A percentile compares a stretch with the other conserved stretches of the same genome.
These are phyloP conservation scores for Tetrapyrgos nigripes DNA, from an alignment of 1,284 basidiomycete genomes.

Conservation along the genomic window DNA sequence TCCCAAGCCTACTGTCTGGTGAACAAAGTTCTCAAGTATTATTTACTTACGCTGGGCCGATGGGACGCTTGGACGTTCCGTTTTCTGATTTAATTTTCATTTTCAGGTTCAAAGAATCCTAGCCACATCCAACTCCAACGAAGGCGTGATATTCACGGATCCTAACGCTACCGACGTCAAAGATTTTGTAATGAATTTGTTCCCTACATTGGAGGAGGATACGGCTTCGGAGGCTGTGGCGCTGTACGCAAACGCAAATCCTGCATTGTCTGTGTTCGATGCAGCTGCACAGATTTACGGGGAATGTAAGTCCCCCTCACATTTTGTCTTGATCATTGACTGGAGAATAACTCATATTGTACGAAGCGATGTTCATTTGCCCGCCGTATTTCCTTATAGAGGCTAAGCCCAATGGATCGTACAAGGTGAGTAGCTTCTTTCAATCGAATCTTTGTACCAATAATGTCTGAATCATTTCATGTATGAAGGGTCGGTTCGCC, in stretches of 20 bases:
- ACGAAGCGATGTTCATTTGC: constrained; percentile 42
- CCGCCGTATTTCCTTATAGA: constrained; percentile 40
- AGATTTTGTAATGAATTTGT: neutral
- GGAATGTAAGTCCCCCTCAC: constrained; percentile 23
- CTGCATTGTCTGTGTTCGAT: constrained; percentile 4
- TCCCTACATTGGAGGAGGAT: neutral
- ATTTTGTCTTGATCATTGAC: neutral
- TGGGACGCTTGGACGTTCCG: too few species aligned
- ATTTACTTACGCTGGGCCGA: too few species aligned
- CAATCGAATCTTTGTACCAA: neutral
- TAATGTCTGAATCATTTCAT: too few species aligned
- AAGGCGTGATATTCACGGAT: constrained; percentile 11
- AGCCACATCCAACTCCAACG: constrained; percentile 16
- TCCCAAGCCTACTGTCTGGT: constrained; percentile 21
- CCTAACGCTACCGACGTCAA: neutral
- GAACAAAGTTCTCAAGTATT: too few species aligned
- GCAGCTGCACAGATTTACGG: constrained; percentile 24
- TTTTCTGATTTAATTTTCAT: too few species aligned
- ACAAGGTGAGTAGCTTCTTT: constrained; percentile 34
- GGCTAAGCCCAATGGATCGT: constrained; percentile 33
- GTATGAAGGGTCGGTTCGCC: constrained; percentile 45
- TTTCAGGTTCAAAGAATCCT: constrained; percentile 13
- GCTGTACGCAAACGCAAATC: constrained; percentile 11
- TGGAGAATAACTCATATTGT: neutral
- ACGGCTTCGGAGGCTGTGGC: neutral